Base-by-base conservation (phyloP, 2,329 filamentous ascomycete genomes). In the Mycocentrospora acerina region DNA sequence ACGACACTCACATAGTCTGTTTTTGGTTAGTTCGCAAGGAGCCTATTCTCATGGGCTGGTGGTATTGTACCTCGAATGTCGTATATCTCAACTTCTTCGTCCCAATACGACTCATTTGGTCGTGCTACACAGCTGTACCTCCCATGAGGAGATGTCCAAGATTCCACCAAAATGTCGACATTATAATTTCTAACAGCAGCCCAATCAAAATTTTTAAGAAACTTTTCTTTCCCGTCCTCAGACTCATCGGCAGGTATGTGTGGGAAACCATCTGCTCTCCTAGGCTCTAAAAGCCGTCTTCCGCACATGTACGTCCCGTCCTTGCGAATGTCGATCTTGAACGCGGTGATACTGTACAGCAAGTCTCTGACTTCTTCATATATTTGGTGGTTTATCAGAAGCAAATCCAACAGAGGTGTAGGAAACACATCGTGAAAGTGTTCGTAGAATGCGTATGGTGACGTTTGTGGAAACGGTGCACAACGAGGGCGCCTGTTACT, bases 11-110 rank as follows among this genome's bases (percentile, higher is more conserved):
- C 46, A 32, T 63, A 64, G 38, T 66, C 62, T 61, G 28, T 2
- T 8, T 13, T 2, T 2, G 0, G 26, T 45, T 16, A 39, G 24
- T 42, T n/a, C 32, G 14, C 15, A n/a, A n/a, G 24, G 25, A 26
- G 15, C 4, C 18, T 22, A 10, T 31, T 32, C 13, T 25, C 31
- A 18, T 8, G 13, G 10, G 2, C 7, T 2, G 5, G 12, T 6
- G 12, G 15, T 9, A 17, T 4, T 16, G 22, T 27, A 59, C 57
- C 57, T 40, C 62, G 50, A 8, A 66, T 57, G 34, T 67, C 62
- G 37, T 66, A 67, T 19, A 67, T 51, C 33, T 67, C 62, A 2
- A 67, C 61, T 32, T 67, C 62, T 37, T 64, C 59, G 19, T 64
- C 57, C 60, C 59, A 66, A 1, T 32, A 10, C 15, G 34, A 29